phyloP scores from a whole-genome alignment of 2,329 filamentous ascomycete genomes.

The Penicillium occitanis region DNA sequence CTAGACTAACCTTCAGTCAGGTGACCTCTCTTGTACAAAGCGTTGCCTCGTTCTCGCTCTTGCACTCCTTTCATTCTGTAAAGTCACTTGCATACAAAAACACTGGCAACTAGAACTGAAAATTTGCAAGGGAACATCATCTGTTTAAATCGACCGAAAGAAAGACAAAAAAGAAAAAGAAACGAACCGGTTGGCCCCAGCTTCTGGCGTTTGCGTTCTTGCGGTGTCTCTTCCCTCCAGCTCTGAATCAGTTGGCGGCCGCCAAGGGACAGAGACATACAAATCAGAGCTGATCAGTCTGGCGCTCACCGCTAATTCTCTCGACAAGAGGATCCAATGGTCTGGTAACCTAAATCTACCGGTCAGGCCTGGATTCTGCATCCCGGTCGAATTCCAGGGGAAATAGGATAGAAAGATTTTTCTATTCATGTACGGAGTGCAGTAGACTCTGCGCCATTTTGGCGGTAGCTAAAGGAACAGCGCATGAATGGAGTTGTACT shows the following conservation, averaged over 20 bases:
- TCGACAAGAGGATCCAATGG: constrained; percentile 10
- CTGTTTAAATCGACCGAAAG: background rate
- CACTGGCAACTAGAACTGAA: background rate
- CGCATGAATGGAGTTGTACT: constrained; percentile 9
- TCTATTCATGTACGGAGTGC: background rate
- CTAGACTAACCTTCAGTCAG: constrained; percentile 20
- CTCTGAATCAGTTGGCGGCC: background rate
- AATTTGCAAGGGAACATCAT: background rate
- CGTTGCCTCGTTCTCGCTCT: constrained; percentile 19
- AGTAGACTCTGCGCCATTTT: background rate
- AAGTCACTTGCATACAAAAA: background rate
- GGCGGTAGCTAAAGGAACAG: constrained; percentile 1
- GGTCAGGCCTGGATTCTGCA: constrained; percentile 6
- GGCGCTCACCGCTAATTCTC: constrained; percentile 17
- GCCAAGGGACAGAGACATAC: constrained; percentile 10
- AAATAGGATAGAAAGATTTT: background rate
- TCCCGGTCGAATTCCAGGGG: background rate
- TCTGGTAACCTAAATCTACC: constrained; percentile 1
- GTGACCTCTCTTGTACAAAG: constrained; percentile 20
- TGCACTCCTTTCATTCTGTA: constrained; percentile 14
- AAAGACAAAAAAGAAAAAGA: background rate
- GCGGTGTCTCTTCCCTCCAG: constrained; percentile 11
- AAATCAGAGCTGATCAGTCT: constrained; percentile 15
- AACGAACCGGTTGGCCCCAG: background rate
- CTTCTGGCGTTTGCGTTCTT: constrained; percentile 6